A percentile compares a stretch with the other conserved stretches of the same genome.
These are phyloP conservation scores for Boletus bicolor DNA, from an alignment of 768 basidiomycete genomes.

Conservation along the genomic window DNA sequence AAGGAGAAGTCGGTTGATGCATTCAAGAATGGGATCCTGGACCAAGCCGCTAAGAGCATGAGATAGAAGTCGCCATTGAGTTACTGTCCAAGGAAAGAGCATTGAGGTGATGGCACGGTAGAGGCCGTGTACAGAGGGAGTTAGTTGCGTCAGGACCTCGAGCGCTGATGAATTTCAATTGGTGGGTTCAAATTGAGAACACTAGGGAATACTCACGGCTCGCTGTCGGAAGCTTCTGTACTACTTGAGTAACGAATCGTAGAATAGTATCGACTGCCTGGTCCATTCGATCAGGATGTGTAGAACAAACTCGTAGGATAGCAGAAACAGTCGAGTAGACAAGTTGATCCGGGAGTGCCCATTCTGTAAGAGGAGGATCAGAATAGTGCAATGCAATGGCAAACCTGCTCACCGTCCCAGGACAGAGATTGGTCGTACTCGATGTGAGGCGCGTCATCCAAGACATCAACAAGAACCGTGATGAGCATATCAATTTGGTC, in stretches of 20 bases:
- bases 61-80: conserved; percentile 61
- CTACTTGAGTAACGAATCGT: conserved; percentile 53
- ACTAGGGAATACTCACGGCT: conserved; percentile 43
- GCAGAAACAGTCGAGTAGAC: conserved; percentile 77
- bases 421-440: conserved; percentile 77
- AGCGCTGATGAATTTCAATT: conserved; percentile 43
- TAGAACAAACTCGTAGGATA: conserved; percentile 60
- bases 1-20: conserved; percentile 64
- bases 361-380: conserved; percentile 49
- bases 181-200: background rate
- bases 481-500: conserved; percentile 53
- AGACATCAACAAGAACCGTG: conserved; percentile 59
- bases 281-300: conserved; percentile 47
- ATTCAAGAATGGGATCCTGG: conserved; percentile 62
- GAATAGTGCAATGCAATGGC: background rate
- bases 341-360: conserved; percentile 84
- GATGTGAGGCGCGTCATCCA: conserved; percentile 68
- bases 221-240: conserved; percentile 51
- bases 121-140: conserved; percentile 81
- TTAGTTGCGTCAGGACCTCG: conserved; percentile 69
- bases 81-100: conserved; percentile 66
- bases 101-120: conserved; percentile 83
- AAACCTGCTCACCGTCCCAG: conserved; percentile 62
- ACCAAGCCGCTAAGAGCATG: conserved; percentile 57
- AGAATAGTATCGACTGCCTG: conserved; percentile 58